Base-by-base conservation (phyloP, 2,329 filamentous ascomycete species). In the Orbilia quercus region DNA sequence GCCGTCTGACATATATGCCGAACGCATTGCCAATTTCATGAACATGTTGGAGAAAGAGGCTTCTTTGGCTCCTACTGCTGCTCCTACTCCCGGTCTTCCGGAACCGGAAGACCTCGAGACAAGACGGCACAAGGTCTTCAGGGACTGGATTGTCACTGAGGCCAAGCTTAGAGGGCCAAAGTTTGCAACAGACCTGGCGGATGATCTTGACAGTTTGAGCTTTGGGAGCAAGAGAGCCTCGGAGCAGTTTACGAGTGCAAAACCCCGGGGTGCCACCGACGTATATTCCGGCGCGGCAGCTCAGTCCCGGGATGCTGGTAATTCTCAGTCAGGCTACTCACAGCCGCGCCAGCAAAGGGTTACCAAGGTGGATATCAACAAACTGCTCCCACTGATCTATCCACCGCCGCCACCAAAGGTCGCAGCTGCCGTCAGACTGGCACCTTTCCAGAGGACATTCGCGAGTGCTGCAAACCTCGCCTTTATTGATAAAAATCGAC, bases 21-120 rank as follows among this genome's bases (percentile, higher is more conserved):
- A 72, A 38, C 44, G 67, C 1, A 72, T 72, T 55, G 59, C 67
- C 20, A 72, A 72, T 22, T 72, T 72, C 18, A 72, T 72, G 67
- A 72, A 72, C 36, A 72, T 72, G 67, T 40, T 72, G 18, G 67
- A 72, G 53, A 72, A 72, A 20, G 67, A 72, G 20, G 59, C 67
- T 14, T 72, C 67, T 14, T 45, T 72, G 14, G 53, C 58, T 16
- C 67, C 67, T 9, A 72, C 67, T 2, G 53, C 58, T 18, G 38
- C 36, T 34, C 67, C 67, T 14, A 72, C 67, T 14, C 47, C 54
- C 1, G 67, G 67, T 34, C 18, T 50, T 31, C 67, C 53, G 6
- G 67, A 72, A 38, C 59, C 67, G 25, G 67, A 72, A 9, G 67
- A 72, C 28, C 59, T 72, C 20, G 67, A 72, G 38, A 72, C 67